Evolutionary conservation across 2,329 filamentous ascomycete species (phyloP), one percentile per base, ranked within the genome.

Genomic region (Cephalotrichum gorgonifer): DNA sequence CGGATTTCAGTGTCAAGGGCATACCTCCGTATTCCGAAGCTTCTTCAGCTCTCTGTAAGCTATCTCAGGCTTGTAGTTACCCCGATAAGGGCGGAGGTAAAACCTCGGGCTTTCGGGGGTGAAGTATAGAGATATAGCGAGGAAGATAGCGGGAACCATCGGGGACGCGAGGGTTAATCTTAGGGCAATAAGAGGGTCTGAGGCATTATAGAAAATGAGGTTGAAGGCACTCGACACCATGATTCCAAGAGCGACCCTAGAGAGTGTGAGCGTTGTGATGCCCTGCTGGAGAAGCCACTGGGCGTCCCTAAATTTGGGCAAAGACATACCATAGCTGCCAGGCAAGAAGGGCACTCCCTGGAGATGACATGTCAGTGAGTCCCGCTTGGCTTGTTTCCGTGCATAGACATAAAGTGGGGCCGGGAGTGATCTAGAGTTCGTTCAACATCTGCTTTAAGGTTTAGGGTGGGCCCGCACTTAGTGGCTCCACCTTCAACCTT

Each of bases 291-390:
- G 17, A 9, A 22, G 22, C 11, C 4, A 28, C n/a, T 28, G 20
- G 14, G 3, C 11, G 6, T 23, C n/a, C n/a, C n/a, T n/a, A n/a
- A 30, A 31, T 11, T 25, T 46, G 27, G 44, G n/a, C 6, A 27
- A 12, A 7, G 43, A 22, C 52, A 3, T 51, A 60, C 67, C 68
- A 71, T 2, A 73, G 56, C 38, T 74, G 71, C 70, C 71, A 74
- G 4, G 67, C 68, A 0, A 74, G 60, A 15, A 73, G 69, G 2
- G 67, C 68, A 12, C 68, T 43, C 15, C 45, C 45, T 47, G 22
- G 39, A 17, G 20, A n/a, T 5, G 3, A 26, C n/a, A 15, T 14
- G 15, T 35, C 27, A 35, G 28, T 46, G 11, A 31, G 8, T 20
- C 17, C 12, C n/a, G 17, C n/a, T 22, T 22, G 35, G 3, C n/a